Base-by-base conservation (phyloP, 2,329 filamentous ascomycete genomes). In the Gliomastix tumulicola region DNA sequence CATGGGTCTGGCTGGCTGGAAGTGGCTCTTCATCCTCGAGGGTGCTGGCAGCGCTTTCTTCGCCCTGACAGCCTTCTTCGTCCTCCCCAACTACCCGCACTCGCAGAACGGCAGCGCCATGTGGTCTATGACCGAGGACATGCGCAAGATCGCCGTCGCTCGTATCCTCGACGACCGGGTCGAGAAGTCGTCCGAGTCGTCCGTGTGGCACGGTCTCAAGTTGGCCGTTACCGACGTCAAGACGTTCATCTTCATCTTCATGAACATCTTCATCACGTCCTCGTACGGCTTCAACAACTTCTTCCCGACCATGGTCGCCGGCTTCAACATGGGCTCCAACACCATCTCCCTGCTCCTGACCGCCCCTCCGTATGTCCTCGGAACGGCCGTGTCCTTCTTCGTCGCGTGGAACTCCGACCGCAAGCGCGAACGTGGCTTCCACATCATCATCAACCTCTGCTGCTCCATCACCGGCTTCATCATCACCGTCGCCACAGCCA, bases 21-120 rank as follows among this genome's bases (percentile, higher is more conserved):
- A 79, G 6, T 82, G 82, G 79, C 79, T 84, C 39, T 84, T 84
- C 41, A 70, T 70, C 7, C 73, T 84, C 15, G 81, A 84, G 51
- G 81, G 81, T 16, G 74, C 82, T 46, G 70, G 81, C 44, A 65
- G 60, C 8, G 43, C 55, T 39, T 61, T 41, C 35, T 41, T 37
- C 17, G 38, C 38, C n/a, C 13, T 41, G 3, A 41, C 38, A 10
- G 38, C 38, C 15, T 41, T 25, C 19, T 37, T 41, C 17, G 22
- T 41, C 21, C 22, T 41, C 5, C 38, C 38, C 30, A 41, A 41
- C 38, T 41, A 37, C 27, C 38, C 38, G 5, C 15, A 23, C 9
- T 41, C 38, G 3, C 9, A n/a, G 6, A 37, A 20, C n/a, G 38
- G 38, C 13, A 31, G 38, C 16, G 38, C 38, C n/a, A 37, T 34